Evolutionary conservation across 352 stramenopile genomes (phyloP).

Genomic region (Phytophthora pistaciae): DNA sequence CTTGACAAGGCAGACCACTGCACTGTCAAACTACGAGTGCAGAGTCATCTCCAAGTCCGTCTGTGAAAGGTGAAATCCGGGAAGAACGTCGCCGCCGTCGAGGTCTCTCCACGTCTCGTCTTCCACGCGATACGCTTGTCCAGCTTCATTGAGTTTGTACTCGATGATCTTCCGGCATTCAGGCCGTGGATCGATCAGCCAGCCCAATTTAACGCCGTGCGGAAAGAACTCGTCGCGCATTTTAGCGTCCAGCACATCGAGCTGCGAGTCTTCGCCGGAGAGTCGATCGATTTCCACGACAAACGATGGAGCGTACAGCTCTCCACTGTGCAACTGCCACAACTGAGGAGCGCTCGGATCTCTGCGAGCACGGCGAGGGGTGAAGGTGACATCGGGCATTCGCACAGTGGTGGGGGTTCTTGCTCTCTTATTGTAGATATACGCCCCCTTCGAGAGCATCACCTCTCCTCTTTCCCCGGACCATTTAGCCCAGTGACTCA

Average conservation of each 20-base stretch:
- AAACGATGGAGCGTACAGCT: constrained; percentile 19
- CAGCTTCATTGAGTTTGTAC: constrained; percentile 19
- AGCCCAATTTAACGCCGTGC: constrained; percentile 24
- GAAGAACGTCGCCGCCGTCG: constrained; percentile 19
- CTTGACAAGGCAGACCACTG: background rate
- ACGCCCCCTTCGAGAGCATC: constrained; percentile 12
- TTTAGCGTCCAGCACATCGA: constrained; percentile 13
- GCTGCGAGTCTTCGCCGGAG: constrained; percentile 9
- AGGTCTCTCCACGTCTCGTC: constrained; percentile 26
- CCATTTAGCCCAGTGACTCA: constrained; percentile 1
- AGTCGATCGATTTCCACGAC: constrained; percentile 25
- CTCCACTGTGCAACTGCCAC: background rate
- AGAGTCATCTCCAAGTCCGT: constrained; percentile 10
- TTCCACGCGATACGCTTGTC: constrained; percentile 1
- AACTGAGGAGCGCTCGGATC: background rate
- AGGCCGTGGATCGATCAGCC: constrained; percentile 20
- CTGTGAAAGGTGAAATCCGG: constrained; percentile 5
- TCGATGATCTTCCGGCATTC: constrained; percentile 15
- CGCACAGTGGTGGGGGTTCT: constrained; percentile 7
- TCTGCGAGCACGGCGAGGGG: constrained; percentile 4
- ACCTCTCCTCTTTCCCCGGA: background rate
- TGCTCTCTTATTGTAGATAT: constrained; percentile 11
- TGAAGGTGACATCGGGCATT: constrained; percentile 21
- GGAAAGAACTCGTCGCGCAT: constrained; percentile 24
- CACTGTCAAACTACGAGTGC: background rate